A percentile compares a stretch with the other conserved stretches of the same genome.
Conservation (phyloP, 1,284 basidiomycete species). For the Melampsora americana region DNA sequence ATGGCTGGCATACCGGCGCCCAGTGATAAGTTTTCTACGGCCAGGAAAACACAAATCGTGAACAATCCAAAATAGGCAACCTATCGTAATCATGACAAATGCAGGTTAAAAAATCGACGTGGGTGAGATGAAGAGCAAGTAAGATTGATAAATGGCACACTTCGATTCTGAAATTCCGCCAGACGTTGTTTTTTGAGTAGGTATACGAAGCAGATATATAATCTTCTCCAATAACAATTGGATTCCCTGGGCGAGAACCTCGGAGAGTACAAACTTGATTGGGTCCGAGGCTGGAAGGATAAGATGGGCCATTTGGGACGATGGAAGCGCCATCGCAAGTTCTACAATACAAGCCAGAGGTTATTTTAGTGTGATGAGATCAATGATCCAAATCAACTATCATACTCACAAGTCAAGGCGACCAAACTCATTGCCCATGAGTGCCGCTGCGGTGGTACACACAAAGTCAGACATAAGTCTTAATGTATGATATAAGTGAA, state of each 20-base stretch:
- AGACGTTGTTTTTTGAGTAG: constrained; percentile 14
- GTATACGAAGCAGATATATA: constrained; percentile 64
- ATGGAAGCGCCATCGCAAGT: background rate
- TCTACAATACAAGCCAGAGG: background rate
- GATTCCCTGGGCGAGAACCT: constrained; percentile 55
- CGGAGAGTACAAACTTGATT: constrained; percentile 56
- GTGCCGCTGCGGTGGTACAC: constrained; percentile 62
- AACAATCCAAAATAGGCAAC: constrained; percentile 23
- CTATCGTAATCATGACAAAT: constrained; percentile 1
- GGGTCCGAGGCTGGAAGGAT: constrained; percentile 50
- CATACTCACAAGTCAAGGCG: constrained; percentile 56
- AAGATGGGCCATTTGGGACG: constrained; percentile 50
- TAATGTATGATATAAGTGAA: background rate
- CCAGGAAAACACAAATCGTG: constrained; percentile 7
- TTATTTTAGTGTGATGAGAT: background rate
- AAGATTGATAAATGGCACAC: constrained; percentile 1
- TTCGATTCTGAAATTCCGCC: constrained; percentile 35
- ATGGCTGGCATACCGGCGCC: constrained; percentile 31
- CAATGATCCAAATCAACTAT: background rate
- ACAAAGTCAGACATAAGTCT: background rate
- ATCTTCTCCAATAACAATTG: constrained; percentile 53
- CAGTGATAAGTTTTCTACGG: constrained; percentile 19
- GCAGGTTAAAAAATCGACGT: background rate
- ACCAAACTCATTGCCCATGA: constrained; percentile 80
- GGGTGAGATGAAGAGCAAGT: too few species aligned